Conservation (phyloP, 805 yeast species). For the Candida saitoana region DNA sequence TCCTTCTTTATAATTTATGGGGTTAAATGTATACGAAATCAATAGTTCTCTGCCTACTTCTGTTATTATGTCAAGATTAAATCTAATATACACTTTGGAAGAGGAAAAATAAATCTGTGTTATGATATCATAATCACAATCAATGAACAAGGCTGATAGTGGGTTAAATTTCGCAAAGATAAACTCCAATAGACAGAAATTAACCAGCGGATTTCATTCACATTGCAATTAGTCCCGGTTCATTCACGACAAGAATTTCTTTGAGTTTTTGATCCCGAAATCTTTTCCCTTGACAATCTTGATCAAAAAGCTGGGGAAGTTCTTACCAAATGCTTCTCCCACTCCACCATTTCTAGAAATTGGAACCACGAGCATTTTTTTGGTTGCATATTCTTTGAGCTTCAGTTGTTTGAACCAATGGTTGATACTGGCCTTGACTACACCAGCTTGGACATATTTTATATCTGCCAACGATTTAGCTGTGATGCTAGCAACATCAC, state of each 20-base stretch:
- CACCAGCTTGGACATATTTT: constrained; percentile 16
- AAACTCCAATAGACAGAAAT: too few species aligned
- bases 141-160: too few species aligned
- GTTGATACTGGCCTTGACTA: constrained; percentile 10
- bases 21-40: too few species aligned
- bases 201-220: too few species aligned
- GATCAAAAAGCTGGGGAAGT: constrained; percentile 27
- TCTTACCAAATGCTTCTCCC: constrained; percentile 26
- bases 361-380: constrained; percentile 24
- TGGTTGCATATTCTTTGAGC: neutral
- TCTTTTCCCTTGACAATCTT: constrained; percentile 23
- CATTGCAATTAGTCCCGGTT: too few species aligned
- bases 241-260: constrained; percentile 13
- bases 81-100: too few species aligned
- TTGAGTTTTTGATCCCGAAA: constrained; percentile 24
- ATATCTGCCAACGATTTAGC: constrained; percentile 24
- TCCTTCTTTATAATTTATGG: too few species aligned
- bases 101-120: too few species aligned
- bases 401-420: neutral
- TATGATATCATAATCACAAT: too few species aligned
- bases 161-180: too few species aligned
- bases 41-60: too few species aligned
- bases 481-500: constrained; percentile 28
- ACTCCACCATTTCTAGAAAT: constrained; percentile 35
- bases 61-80: too few species aligned